Conservation (phyloP, 2,329 filamentous ascomycete genomes). For the Sclerotinia minor region DNA sequence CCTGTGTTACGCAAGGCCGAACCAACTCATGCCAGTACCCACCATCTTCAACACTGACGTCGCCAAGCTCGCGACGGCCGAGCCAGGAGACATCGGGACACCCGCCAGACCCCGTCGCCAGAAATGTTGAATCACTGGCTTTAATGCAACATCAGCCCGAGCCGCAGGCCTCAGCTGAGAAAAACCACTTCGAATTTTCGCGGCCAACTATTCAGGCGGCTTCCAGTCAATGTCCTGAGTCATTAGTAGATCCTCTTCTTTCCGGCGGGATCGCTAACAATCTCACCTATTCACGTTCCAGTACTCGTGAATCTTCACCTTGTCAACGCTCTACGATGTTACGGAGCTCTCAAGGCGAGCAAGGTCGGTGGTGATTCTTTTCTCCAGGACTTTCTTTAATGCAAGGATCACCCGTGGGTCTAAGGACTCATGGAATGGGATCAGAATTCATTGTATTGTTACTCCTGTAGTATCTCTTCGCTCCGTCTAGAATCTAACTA, state of each 20-base stretch:
- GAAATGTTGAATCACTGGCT: not conserved
- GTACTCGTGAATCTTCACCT: conserved; percentile 10
- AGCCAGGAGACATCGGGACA: not conserved
- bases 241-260: not conserved
- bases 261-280: not conserved
- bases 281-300: not conserved
- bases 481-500: too few species aligned
- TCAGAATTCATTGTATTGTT: too few species aligned
- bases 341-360: conserved; percentile 15
- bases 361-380: not conserved
- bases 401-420: not conserved
- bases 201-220: not conserved
- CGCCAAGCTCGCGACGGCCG: not conserved
- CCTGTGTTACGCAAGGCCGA: conserved; percentile 3
- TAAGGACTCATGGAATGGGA: too few species aligned
- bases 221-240: not conserved
- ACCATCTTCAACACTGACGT: not conserved
- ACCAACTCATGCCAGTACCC: conserved; percentile 16
- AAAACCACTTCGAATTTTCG: not conserved
- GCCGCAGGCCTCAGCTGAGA: not conserved
- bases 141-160: not conserved
- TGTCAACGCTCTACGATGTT: conserved; percentile 12
- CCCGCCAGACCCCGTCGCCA: not conserved
- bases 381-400: not conserved
- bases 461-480: too few species aligned